phyloP scores from a whole-genome alignment of 805 yeast genomes.

The Yamadazyma insecticola region DNA sequence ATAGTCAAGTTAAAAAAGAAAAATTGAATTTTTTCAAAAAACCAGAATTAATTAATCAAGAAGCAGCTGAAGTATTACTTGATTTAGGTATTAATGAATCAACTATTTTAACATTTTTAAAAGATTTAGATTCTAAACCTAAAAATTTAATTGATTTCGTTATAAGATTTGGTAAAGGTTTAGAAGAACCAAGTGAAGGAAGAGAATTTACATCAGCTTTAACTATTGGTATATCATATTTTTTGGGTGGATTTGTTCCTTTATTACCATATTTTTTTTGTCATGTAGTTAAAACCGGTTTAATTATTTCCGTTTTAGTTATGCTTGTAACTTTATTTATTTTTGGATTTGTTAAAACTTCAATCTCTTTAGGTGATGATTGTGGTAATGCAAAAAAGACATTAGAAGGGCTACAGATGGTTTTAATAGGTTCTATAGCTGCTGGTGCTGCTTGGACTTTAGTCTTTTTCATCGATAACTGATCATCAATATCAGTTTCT shows the following conservation, averaged over 20 bases:
- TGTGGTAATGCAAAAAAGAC: slow-evolving; percentile 57
- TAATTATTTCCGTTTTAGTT: slow-evolving; percentile 66
- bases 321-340: slow-evolving; percentile 83
- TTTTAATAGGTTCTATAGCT: slow-evolving; percentile 92
- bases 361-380: slow-evolving; percentile 74
- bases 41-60: slow-evolving; percentile 64
- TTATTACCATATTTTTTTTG: slow-evolving; percentile 88
- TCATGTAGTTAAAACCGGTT: slow-evolving; percentile 67
- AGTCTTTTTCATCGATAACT: slow-evolving; percentile 65
- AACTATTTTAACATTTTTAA: slow-evolving; percentile 68
- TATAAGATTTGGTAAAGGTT: slow-evolving; percentile 84
- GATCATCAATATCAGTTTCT: too few relatives aligned
- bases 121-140: slow-evolving; percentile 76
- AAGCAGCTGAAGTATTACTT: slow-evolving; percentile 73
- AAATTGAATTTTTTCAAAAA: slow-evolving; percentile 62
- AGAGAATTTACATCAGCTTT: slow-evolving; percentile 84
- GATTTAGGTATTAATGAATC: slow-evolving; percentile 71
- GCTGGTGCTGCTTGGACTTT: slow-evolving; percentile 96
- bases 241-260: slow-evolving; percentile 90
- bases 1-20: slow-evolving; percentile 66
- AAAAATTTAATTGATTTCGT: slow-evolving; percentile 79
- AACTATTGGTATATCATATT: slow-evolving; percentile 86
- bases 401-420: slow-evolving; percentile 86
- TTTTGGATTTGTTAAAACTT: slow-evolving; percentile 84
- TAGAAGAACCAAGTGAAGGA: slow-evolving; percentile 92